A percentile compares a stretch with the other conserved stretches of the same genome.
These are phyloP conservation scores for Apiotrichum siamense DNA, from an alignment of 1,284 basidiomycete species.

Conservation along the genomic window DNA sequence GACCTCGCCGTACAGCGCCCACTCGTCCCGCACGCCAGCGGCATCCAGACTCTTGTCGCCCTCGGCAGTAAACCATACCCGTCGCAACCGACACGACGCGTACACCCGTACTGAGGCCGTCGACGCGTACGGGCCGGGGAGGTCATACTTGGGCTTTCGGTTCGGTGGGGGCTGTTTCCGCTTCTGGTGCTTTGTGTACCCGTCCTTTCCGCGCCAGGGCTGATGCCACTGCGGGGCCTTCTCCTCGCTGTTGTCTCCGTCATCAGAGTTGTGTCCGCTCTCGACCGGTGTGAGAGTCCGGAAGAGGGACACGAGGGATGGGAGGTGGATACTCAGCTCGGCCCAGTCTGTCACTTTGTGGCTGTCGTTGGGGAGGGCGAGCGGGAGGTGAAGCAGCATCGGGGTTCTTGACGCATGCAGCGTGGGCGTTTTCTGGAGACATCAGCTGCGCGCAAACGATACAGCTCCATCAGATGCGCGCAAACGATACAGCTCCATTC, in stretches of 20 bases:
- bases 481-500: neutral
- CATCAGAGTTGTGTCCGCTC: neutral
- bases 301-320: slow-evolving; percentile 60
- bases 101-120: slow-evolving; percentile 68
- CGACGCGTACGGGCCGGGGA: slow-evolving; percentile 61
- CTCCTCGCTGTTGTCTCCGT: neutral
- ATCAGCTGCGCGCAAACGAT: neutral
- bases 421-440: slow-evolving; percentile 55
- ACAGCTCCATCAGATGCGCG: too few relatives aligned
- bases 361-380: slow-evolving; percentile 58
- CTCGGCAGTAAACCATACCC: slow-evolving; percentile 61
- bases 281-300: neutral
- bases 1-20: slow-evolving; percentile 3
- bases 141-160: neutral
- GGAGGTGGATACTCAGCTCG: slow-evolving; percentile 59
- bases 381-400: slow-evolving; percentile 65
- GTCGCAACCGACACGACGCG: slow-evolving; percentile 68
- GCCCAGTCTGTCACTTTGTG: slow-evolving; percentile 65
- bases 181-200: neutral
- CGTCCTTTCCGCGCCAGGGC: slow-evolving; percentile 12
- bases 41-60: neutral
- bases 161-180: neutral
- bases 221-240: neutral
- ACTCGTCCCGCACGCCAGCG: slow-evolving; percentile 6
- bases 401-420: slow-evolving; percentile 50